These are phyloP conservation scores for Mycena haematopus DNA, from an alignment of 768 basidiomycete species.

Conservation along the genomic window DNA sequence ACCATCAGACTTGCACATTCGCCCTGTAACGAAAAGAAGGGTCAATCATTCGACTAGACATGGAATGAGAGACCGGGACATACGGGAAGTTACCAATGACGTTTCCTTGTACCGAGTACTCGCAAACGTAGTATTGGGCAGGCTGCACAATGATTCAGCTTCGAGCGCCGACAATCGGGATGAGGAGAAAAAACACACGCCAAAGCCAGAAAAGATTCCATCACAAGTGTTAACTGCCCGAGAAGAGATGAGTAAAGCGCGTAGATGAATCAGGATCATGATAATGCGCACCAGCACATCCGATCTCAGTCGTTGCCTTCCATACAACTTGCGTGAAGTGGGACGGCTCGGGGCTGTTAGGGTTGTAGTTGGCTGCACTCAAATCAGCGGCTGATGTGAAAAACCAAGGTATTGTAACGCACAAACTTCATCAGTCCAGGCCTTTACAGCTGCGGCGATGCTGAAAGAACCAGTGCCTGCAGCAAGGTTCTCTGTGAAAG, in stretches of 20 bases:
- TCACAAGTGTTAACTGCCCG: conserved; percentile 49
- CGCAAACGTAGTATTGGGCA: conserved; percentile 71
- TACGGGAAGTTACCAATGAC: conserved; percentile 66
- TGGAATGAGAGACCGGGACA: conserved; percentile 35
- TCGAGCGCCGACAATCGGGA: background rate
- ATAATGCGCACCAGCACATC: conserved; percentile 53
- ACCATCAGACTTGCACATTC: conserved; percentile 51
- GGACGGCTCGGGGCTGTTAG: conserved; percentile 61
- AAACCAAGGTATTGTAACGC: conserved; percentile 36
- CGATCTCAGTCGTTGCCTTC: conserved; percentile 69
- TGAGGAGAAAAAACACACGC: conserved; percentile 45
- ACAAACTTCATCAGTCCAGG: conserved; percentile 76
- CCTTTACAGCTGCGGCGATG: conserved; percentile 56
- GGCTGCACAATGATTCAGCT: conserved; percentile 39
- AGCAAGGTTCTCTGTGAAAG: conserved; percentile 69
- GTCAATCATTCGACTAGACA: background rate
- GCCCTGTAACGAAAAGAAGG: conserved; percentile 36
- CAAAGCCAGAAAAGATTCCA: conserved; percentile 65
- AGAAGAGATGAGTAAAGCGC: background rate
- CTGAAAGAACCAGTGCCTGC: conserved; percentile 69
- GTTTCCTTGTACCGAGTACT: conserved; percentile 71
- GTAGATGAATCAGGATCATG: too few species aligned
- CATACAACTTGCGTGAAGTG: conserved; percentile 84
- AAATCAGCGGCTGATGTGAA: background rate
- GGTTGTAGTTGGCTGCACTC: conserved; percentile 58